These are phyloP conservation scores for Diaporthe sp. DNA, from an alignment of 2,329 filamentous ascomycete genomes.

Conservation along the genomic window DNA sequence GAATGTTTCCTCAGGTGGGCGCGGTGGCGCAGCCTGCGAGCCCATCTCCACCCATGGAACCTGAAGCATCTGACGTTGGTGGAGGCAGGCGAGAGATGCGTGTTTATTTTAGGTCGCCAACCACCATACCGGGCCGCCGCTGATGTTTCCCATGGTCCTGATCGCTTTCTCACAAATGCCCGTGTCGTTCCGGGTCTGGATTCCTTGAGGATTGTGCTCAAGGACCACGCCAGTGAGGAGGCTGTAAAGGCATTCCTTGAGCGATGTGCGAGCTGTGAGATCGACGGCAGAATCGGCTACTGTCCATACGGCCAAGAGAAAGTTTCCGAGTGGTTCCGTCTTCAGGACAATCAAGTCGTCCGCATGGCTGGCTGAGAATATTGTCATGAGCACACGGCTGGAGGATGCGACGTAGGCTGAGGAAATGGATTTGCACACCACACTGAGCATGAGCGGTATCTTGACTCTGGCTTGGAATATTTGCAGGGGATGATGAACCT, in stretches of 20 bases:
- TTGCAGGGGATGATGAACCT: too few relatives aligned
- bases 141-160: background rate
- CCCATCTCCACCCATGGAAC: background rate
- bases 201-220: background rate
- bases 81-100: too few relatives aligned
- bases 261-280: background rate
- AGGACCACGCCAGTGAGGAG: background rate
- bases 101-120: too few relatives aligned
- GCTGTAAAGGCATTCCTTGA: background rate
- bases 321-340: background rate
- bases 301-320: rapidly evolving
- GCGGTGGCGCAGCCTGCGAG: background rate
- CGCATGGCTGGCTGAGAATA: background rate
- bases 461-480: too few relatives aligned
- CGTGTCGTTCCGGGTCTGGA: background rate
- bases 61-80: background rate
- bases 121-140: background rate
- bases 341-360: background rate
- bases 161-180: background rate
- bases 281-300: background rate
- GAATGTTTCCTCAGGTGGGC: background rate
- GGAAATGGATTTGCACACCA: background rate
- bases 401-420: background rate
- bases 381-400: background rate
- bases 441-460: too few relatives aligned